Percentiles rank a stretch among this genome's conserved stretches.
These are phyloP conservation scores for Aspergillus puulaauensis DNA, from an alignment of 2,329 filamentous ascomycete genomes.

Conservation along the genomic window DNA sequence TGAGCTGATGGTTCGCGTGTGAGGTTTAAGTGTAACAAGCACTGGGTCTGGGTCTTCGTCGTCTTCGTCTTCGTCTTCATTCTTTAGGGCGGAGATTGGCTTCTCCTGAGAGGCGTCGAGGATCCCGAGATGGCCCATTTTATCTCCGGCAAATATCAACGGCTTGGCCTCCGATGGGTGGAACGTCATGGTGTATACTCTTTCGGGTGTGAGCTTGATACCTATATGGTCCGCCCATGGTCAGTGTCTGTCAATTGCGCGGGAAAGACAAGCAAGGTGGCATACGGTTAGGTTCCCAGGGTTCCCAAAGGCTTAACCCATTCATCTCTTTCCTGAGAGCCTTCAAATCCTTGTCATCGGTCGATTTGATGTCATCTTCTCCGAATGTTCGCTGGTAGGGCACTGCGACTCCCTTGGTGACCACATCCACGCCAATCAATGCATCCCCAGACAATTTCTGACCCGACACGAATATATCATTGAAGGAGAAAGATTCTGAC, in stretches of 20 bases:
- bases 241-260: background rate
- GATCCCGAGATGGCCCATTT: slow-evolving; percentile 84
- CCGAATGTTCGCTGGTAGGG: slow-evolving; percentile 84
- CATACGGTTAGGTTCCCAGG: slow-evolving; percentile 76
- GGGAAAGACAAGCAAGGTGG: background rate
- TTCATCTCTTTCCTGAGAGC: slow-evolving; percentile 75
- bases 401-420: slow-evolving; percentile 65
- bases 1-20: slow-evolving; percentile 82
- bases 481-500: slow-evolving; percentile 68
- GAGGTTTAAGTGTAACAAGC: slow-evolving; percentile 88
- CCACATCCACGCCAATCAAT: slow-evolving; percentile 61
- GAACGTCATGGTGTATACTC: slow-evolving; percentile 83
- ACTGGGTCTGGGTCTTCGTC: slow-evolving; percentile 66
- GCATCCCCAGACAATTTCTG: slow-evolving; percentile 68
- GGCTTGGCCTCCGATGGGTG: slow-evolving; percentile 85
- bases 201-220: slow-evolving; percentile 86
- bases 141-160: slow-evolving; percentile 90
- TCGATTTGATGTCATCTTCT: slow-evolving; percentile 78
- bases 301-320: slow-evolving; percentile 74
- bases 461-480: slow-evolving; percentile 76
- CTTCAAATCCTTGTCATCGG: slow-evolving; percentile 72
- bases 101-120: slow-evolving; percentile 68
- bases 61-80: slow-evolving; percentile 65
- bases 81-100: slow-evolving; percentile 37
- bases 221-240: slow-evolving; percentile 48